phyloP scores from a whole-genome alignment of 2,329 filamentous ascomycete species.

The Periconia sp. region DNA sequence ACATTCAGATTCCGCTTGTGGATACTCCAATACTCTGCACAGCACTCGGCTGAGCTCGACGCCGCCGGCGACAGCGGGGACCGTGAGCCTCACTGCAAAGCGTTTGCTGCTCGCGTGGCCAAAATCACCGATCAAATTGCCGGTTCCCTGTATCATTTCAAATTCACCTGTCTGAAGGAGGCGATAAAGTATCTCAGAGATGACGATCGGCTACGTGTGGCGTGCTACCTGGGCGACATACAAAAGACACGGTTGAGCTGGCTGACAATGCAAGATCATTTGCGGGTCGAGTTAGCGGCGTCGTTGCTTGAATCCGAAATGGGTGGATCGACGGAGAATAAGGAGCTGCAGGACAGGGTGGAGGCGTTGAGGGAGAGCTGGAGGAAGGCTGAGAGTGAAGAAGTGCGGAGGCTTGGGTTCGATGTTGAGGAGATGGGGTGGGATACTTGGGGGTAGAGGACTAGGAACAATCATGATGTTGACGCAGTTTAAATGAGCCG shows the following conservation, averaged over 20 bases:
- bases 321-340: neutral
- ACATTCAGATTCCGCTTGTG: slow-evolving; percentile 31
- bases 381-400: slow-evolving; percentile 29
- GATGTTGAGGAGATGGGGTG: neutral
- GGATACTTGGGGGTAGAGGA: no score
- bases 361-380: slow-evolving; percentile 20
- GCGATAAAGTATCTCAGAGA: slow-evolving; percentile 11
- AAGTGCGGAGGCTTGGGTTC: slow-evolving; percentile 26
- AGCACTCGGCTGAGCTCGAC: neutral
- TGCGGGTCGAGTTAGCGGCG: slow-evolving; percentile 33
- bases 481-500: no score
- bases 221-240: slow-evolving; percentile 28
- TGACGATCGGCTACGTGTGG: slow-evolving; percentile 18
- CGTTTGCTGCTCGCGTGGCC: slow-evolving; percentile 21
- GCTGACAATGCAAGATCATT: slow-evolving; percentile 25
- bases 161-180: slow-evolving; percentile 12
- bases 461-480: no score
- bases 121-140: slow-evolving; percentile 20
- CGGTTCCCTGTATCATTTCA: slow-evolving; percentile 22
- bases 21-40: slow-evolving; percentile 30
- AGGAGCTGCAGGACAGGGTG: slow-evolving; percentile 13
- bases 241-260: slow-evolving; percentile 25
- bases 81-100: slow-evolving; percentile 19
- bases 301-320: slow-evolving; percentile 14
- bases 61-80: neutral